A percentile compares a stretch with the other conserved stretches of the same genome.
Conservation (phyloP, 1,284 basidiomycete genomes). For the Naganishia albida region DNA sequence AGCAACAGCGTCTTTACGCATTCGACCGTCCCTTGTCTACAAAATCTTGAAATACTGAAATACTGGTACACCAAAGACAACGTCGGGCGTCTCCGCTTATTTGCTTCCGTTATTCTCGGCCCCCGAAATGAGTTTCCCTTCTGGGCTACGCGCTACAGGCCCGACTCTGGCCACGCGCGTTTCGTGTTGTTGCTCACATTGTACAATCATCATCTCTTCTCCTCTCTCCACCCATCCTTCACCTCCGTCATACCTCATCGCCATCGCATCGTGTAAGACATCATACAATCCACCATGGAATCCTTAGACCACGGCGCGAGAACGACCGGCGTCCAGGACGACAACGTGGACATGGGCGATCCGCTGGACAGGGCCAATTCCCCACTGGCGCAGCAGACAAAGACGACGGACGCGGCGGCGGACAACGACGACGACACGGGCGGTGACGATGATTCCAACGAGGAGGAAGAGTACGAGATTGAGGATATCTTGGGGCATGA, state of each 20-base stretch:
- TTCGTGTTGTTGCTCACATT: neutral
- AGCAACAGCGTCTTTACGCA: neutral
- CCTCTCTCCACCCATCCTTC: neutral
- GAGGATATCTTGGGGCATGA: conserved; percentile 33
- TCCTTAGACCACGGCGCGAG: neutral
- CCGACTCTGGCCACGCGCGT: neutral
- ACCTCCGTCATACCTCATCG: neutral
- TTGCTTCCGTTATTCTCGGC: conserved; percentile 6
- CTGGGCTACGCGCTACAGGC: neutral
- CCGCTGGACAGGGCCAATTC: neutral
- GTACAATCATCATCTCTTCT: neutral
- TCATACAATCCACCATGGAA: neutral
- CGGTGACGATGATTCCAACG: conserved; percentile 30
- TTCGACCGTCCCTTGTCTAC: too few relatives aligned
- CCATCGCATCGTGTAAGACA: neutral
- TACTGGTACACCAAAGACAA: neutral
- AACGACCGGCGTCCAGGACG: neutral
- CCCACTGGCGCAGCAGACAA: neutral
- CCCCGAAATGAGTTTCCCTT: neutral
- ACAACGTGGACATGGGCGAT: conserved; percentile 7
- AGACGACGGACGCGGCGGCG: neutral
- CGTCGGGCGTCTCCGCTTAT: conserved; percentile 4
- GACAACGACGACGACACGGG: too few relatives aligned
- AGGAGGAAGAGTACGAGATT: conserved; percentile 39
- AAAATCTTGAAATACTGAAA: conserved; percentile 3